phyloP scores from a whole-genome alignment of 768 basidiomycete genomes.

The Russula earlei region DNA sequence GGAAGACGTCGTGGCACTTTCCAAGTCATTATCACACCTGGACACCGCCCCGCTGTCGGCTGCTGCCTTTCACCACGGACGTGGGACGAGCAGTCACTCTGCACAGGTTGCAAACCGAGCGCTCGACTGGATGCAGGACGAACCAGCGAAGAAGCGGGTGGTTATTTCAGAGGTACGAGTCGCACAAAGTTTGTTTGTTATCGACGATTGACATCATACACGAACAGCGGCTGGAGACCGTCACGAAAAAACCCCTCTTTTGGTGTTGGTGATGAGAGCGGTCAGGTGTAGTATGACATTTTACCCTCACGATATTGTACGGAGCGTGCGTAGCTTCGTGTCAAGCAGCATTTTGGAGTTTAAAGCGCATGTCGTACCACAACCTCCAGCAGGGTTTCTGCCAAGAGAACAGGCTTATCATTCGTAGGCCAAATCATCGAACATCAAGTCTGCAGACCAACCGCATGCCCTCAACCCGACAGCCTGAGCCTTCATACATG shows the following conservation, averaged over 20 bases:
- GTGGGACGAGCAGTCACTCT: slow-evolving; percentile 29
- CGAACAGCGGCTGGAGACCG: slow-evolving; percentile 59
- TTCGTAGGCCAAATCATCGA: background rate
- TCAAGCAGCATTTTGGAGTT: background rate
- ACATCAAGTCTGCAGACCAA: background rate
- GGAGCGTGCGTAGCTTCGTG: background rate
- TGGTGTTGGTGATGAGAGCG: slow-evolving; percentile 49
- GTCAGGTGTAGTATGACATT: background rate
- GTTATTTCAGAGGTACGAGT: slow-evolving; percentile 61
- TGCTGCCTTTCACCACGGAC: slow-evolving; percentile 21
- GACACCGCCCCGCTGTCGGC: slow-evolving; percentile 37
- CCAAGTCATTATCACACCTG: slow-evolving; percentile 66
- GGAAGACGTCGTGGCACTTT: slow-evolving; percentile 66
- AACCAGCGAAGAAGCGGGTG: slow-evolving; percentile 39
- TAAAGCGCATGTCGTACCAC: background rate
- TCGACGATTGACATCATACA: background rate
- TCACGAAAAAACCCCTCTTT: slow-evolving; percentile 59
- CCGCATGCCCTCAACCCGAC: background rate
- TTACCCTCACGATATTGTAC: background rate
- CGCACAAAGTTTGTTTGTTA: slow-evolving; percentile 18
- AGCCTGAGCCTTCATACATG: background rate
- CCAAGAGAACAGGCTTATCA: background rate
- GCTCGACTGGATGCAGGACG: slow-evolving; percentile 39
- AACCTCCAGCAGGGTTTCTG: background rate
- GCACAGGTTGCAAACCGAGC: slow-evolving; percentile 27